Conservation (phyloP, 2,329 filamentous ascomycete species). For the Colletotrichum acutatum region DNA sequence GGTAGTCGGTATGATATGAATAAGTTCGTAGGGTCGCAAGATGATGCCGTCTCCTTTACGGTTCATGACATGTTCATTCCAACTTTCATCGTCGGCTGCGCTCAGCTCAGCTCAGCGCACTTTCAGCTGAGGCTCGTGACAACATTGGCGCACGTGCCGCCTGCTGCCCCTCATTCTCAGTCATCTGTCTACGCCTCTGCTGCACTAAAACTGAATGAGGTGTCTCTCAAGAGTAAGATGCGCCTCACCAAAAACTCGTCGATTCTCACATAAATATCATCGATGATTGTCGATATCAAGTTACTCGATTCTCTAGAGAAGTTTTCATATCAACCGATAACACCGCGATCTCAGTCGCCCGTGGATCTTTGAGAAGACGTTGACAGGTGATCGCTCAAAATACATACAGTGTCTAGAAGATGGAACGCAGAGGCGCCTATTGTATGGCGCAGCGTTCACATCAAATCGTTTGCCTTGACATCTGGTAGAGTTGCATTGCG, state of each 20-base stretch:
- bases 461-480: too few relatives aligned
- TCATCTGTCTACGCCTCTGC: background rate
- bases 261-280: background rate
- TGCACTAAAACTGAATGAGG: background rate
- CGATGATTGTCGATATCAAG: too few relatives aligned
- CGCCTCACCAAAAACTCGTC: background rate
- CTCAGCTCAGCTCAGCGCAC: slow-evolving; percentile 4
- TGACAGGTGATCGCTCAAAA: too few relatives aligned
- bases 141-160: slow-evolving; percentile 20
- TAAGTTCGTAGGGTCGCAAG: background rate
- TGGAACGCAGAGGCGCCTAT: too few relatives aligned
- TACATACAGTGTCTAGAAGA: too few relatives aligned
- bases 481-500: too few relatives aligned
- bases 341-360: too few relatives aligned
- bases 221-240: background rate
- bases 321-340: too few relatives aligned
- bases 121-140: slow-evolving; percentile 18
- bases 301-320: too few relatives aligned
- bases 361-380: too few relatives aligned
- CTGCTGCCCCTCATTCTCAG: background rate
- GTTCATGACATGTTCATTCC: background rate
- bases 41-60: background rate
- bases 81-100: background rate
- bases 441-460: too few relatives aligned
- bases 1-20: background rate